Conservation (phyloP, 225 moss, liverwort and hornwort genomes). For the Straminergon stramineum region DNA sequence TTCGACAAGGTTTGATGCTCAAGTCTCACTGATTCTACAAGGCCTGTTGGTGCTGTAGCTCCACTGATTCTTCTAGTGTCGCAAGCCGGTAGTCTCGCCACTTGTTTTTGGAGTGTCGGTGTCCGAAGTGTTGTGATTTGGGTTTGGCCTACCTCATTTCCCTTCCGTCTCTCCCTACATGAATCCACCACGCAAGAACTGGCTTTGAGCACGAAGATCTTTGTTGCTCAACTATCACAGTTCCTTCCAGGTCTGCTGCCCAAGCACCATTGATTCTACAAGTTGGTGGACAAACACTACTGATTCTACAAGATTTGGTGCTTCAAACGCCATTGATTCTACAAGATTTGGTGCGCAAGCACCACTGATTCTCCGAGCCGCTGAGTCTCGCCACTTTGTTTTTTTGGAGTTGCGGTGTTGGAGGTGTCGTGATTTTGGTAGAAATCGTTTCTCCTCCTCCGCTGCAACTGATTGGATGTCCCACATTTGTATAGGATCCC, state of each 20-base stretch:
- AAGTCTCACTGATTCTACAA: background rate
- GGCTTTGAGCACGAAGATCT: background rate
- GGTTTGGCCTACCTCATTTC: background rate
- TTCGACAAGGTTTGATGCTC: background rate
- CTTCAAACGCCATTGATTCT: background rate
- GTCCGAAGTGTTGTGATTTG: background rate
- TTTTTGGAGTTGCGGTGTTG: background rate
- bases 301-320: background rate
- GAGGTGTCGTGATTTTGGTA: background rate
- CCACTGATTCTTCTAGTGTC: background rate
- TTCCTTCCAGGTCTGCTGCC: background rate
- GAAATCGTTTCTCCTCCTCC: background rate
- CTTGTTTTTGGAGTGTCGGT: background rate
- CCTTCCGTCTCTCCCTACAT: background rate
- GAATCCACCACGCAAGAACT: background rate
- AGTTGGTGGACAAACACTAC: background rate
- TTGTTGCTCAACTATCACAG: background rate
- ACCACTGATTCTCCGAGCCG: background rate
- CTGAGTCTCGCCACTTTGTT: background rate
- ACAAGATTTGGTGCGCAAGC: background rate
- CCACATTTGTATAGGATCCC: constrained; percentile 16
- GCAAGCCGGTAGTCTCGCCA: background rate
- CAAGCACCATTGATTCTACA: background rate
- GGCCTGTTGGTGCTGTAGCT: background rate
- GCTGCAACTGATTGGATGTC: background rate